Evolutionary conservation across 139 green algal species (phyloP), one percentile per base, ranked within the genome.

Genomic region (Chlamydomonas sphaeroides): DNA sequence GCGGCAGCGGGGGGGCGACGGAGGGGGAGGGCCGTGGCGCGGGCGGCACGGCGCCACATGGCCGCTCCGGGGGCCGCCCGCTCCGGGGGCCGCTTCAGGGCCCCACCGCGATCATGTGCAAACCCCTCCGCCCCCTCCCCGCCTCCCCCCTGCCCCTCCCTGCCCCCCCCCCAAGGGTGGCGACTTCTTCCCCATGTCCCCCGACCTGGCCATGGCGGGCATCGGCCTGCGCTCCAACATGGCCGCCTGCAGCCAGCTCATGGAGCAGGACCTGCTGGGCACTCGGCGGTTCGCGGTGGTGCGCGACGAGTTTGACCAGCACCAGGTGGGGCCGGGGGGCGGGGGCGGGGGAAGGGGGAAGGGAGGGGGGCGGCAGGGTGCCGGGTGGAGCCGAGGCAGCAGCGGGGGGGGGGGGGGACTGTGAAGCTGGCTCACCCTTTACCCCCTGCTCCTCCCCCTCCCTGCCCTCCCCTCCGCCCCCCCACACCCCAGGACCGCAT

Each of bases 161-260:
- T 39, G 18, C n/a, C 35, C 39, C 68, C 41, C 68, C 30, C 45
- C 45, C 4, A 51, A 98, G 88, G 96, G 96, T n/a, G 96, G 96
- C 39, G 96, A 99, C 91, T 99, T 97, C 84, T 96, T 98, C 86
- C 90, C 96, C 30, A 90, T 95, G 25, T 91, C 92, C 0, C 56
- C 56, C 20, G 93, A 97, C 65, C 88, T 98, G 59, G 90, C 91
- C 66, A 96, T 90, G 92, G 91, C 98, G 32, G 96, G 96, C 85
- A 92, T 98, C 38, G 96, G 96, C 3, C 90, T 99, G 86, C 93
- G 96, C 79, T 97, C 92, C 85, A 99, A 99, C 89, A 74, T 93
- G 45, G 93, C 91, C 42, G 96, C 96, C 2, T 93, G 87, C 69
- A 56, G 89, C 77, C 93, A 98, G 92, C 92, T 98, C n/a, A 98